These are phyloP conservation scores for Penicillium sp. DNA, from an alignment of 2,329 filamentous ascomycete genomes.

Conservation along the genomic window DNA sequence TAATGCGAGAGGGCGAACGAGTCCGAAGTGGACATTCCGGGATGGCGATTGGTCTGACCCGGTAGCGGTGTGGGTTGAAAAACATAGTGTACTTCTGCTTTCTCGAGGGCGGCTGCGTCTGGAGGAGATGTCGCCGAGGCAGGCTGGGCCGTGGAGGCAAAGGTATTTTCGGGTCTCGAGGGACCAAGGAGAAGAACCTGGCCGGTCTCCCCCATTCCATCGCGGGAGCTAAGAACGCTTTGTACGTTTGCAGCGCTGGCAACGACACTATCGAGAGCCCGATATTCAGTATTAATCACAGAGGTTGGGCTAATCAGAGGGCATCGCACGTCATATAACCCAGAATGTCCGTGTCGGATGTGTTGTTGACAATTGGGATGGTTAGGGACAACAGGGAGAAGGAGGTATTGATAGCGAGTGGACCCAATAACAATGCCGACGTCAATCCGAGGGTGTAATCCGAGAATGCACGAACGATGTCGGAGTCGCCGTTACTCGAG, in stretches of 20 bases:
- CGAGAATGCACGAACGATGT: slow-evolving; percentile 40
- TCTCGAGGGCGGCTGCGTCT: slow-evolving; percentile 40
- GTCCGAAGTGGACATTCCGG: slow-evolving; percentile 30
- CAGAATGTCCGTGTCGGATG: slow-evolving; percentile 62
- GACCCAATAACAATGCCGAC: slow-evolving; percentile 73
- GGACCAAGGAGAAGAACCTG: slow-evolving; percentile 71
- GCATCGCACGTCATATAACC: slow-evolving; percentile 77
- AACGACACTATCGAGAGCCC: slow-evolving; percentile 51
- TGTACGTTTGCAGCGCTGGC: slow-evolving; percentile 33
- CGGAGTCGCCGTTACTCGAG: slow-evolving; percentile 30
- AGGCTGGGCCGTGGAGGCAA: slow-evolving; percentile 37
- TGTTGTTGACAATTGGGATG: slow-evolving; percentile 71
- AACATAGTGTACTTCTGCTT: slow-evolving; percentile 56
- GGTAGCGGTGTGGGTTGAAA: slow-evolving; percentile 56
- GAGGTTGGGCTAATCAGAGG: slow-evolving; percentile 44
- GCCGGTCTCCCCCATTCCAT: slow-evolving; percentile 63
- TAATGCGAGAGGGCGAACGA: slow-evolving; percentile 64
- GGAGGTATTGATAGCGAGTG: slow-evolving; percentile 68
- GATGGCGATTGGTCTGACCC: slow-evolving; percentile 28
- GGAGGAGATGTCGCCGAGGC: slow-evolving; percentile 18
- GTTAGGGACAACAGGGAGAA: slow-evolving; percentile 80
- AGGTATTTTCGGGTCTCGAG: slow-evolving; percentile 64
- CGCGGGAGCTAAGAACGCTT: slow-evolving; percentile 47
- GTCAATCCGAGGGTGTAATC: slow-evolving; percentile 43
- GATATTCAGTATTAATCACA: neutral